These are phyloP conservation scores for Cytospora chrysosperma DNA, from an alignment of 2,329 filamentous ascomycete genomes.

Conservation along the genomic window DNA sequence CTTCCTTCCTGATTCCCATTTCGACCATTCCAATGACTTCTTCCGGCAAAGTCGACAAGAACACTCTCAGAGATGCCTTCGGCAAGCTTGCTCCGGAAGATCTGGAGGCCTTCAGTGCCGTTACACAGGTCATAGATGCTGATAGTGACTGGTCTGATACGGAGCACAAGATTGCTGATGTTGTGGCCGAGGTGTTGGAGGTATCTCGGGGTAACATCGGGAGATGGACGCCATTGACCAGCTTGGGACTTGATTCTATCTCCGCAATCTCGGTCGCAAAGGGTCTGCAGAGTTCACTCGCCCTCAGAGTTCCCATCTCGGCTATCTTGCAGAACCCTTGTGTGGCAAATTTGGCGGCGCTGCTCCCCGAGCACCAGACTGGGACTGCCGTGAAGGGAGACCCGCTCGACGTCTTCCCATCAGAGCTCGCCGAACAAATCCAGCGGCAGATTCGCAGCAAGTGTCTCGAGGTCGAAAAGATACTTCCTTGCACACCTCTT, in stretches of 20 bases:
- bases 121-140: conserved; percentile 31
- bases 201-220: conserved; percentile 48
- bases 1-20: conserved; percentile 70
- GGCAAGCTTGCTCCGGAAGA: conserved; percentile 42
- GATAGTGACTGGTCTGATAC: conserved; percentile 48
- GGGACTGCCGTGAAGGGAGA: neutral
- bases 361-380: conserved; percentile 23
- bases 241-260: conserved; percentile 80
- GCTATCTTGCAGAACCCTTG: conserved; percentile 67
- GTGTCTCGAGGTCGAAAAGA: conserved; percentile 44
- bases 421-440: conserved; percentile 31
- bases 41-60: conserved; percentile 72
- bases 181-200: conserved; percentile 52
- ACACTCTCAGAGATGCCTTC: conserved; percentile 50
- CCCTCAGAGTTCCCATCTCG: conserved; percentile 61
- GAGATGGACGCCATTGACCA: conserved; percentile 70
- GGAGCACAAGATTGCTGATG: conserved; percentile 56
- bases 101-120: conserved; percentile 35
- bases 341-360: conserved; percentile 57
- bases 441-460: conserved; percentile 33
- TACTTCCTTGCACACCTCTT: conserved; percentile 81
- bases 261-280: conserved; percentile 71
- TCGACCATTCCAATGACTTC: conserved; percentile 67
- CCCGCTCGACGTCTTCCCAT: conserved; percentile 30
- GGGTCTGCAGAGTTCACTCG: conserved; percentile 47